Percentiles rank a stretch among this genome's conserved stretches.
Evolutionary conservation across 306 rosid species (phyloP).

Genomic region (Carpinus viminea): DNA sequence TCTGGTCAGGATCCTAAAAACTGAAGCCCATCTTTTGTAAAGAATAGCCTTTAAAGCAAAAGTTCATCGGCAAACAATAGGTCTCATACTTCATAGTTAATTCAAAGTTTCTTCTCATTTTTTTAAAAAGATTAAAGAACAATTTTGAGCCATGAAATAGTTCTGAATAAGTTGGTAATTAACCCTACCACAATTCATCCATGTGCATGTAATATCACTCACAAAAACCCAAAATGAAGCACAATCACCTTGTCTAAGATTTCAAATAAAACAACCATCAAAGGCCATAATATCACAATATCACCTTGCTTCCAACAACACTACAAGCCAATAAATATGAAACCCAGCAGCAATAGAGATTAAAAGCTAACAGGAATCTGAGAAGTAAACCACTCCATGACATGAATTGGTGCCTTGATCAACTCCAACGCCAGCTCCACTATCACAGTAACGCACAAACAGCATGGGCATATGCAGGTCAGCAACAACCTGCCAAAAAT

Average conservation of each 20-base stretch:
- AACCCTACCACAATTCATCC: too few relatives aligned
- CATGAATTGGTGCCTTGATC: conserved; percentile 83
- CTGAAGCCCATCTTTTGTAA: too few relatives aligned
- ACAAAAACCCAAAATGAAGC: background rate
- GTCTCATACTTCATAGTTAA: too few relatives aligned
- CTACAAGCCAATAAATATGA: background rate
- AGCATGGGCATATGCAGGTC: conserved; percentile 88
- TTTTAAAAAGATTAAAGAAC: too few relatives aligned
- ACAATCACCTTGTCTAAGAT: background rate
- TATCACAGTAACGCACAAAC: conserved; percentile 74
- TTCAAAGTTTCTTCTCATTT: too few relatives aligned
- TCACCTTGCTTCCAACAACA: background rate
- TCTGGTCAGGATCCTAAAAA: too few relatives aligned
- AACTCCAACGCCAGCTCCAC: conserved; percentile 77
- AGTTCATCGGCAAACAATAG: too few relatives aligned
- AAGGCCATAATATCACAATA: background rate
- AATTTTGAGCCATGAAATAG: too few relatives aligned
- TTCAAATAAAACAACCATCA: background rate
- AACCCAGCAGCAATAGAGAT: background rate
- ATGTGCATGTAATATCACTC: too few relatives aligned
- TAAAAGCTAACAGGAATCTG: conserved; percentile 62
- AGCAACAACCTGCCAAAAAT: conserved; percentile 50
- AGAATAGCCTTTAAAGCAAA: too few relatives aligned
- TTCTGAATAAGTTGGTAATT: too few relatives aligned
- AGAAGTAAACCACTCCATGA: conserved; percentile 89